A percentile compares a stretch with the other conserved stretches of the same genome.
Evolutionary conservation across 208 protist species (phyloP).

Genomic region (Strigomonas culicis): DNA sequence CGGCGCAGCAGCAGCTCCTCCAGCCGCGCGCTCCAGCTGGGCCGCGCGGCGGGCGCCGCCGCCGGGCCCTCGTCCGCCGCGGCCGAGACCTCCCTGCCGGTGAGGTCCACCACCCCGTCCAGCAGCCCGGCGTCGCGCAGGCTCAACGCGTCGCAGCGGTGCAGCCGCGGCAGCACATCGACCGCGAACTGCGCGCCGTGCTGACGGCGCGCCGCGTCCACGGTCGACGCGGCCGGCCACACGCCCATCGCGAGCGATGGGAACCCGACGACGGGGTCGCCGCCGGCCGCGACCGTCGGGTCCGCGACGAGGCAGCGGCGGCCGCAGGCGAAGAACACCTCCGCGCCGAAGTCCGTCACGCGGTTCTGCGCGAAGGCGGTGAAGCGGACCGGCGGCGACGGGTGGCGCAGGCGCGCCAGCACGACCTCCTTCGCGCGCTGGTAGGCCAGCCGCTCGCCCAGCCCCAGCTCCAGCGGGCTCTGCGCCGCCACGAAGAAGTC

Average conservation of each 20-base stretch:
- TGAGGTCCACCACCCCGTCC: background rate
- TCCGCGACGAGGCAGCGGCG: constrained; percentile 24
- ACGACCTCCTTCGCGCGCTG: constrained; percentile 29
- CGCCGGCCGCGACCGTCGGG: constrained; percentile 1
- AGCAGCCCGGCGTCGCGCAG: constrained; percentile 28
- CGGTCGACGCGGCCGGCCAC: constrained; percentile 27
- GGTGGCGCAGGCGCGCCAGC: constrained; percentile 29
- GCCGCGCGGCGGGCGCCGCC: background rate
- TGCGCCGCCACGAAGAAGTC: constrained; percentile 46
- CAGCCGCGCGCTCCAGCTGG: constrained; percentile 7
- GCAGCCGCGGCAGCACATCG: constrained; percentile 32
- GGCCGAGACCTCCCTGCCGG: background rate
- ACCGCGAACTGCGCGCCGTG: constrained; percentile 26
- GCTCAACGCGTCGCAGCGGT: constrained; percentile 29
- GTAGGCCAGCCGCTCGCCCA: constrained; percentile 31
- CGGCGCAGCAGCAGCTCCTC: constrained; percentile 18
- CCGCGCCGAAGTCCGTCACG: constrained; percentile 65
- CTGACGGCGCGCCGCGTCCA: constrained; percentile 21
- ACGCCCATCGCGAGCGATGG: constrained; percentile 30
- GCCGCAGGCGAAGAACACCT: constrained; percentile 74
- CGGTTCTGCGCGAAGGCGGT: constrained; percentile 27
- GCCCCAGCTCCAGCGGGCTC: constrained; percentile 42
- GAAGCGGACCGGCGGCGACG: constrained; percentile 22
- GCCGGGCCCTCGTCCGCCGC: background rate
- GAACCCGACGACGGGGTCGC: constrained; percentile 27